These are phyloP conservation scores for Apiospora pterosperma DNA, from an alignment of 2,329 filamentous ascomycete species.

Conservation along the genomic window DNA sequence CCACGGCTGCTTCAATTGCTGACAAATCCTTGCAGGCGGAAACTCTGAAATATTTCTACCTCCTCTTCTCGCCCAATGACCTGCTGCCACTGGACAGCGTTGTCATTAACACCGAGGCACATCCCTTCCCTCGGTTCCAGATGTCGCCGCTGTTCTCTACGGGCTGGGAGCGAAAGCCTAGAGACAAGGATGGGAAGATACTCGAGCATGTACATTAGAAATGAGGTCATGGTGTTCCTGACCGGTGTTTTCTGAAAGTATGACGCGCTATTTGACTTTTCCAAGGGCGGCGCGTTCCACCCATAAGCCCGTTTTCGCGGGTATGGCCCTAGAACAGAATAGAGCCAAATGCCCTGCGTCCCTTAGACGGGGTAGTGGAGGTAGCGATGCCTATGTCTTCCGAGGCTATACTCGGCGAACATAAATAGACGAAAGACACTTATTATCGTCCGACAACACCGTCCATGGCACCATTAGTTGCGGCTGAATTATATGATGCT, in stretches of 20 bases:
- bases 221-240: not conserved
- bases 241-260: not conserved
- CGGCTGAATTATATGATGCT: not conserved
- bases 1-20: not conserved
- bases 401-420: not conserved
- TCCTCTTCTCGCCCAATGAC: constrained; percentile 83
- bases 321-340: not conserved
- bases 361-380: not conserved
- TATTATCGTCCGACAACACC: not conserved
- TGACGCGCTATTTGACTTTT: not conserved
- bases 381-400: not conserved
- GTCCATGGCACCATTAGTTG: not conserved
- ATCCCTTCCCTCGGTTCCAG: constrained; percentile 84
- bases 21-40: constrained; percentile 60
- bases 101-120: constrained; percentile 95
- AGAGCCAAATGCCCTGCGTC: not conserved
- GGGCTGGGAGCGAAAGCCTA: constrained; percentile 72
- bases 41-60: constrained; percentile 96
- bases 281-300: not conserved
- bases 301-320: not conserved
- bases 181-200: constrained; percentile 44
- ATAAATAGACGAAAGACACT: not conserved
- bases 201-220: not conserved
- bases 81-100: constrained; percentile 81
- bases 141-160: constrained; percentile 74